These are phyloP conservation scores for Komagataella mondaviorum DNA, from an alignment of 805 yeast genomes.

Conservation along the genomic window DNA sequence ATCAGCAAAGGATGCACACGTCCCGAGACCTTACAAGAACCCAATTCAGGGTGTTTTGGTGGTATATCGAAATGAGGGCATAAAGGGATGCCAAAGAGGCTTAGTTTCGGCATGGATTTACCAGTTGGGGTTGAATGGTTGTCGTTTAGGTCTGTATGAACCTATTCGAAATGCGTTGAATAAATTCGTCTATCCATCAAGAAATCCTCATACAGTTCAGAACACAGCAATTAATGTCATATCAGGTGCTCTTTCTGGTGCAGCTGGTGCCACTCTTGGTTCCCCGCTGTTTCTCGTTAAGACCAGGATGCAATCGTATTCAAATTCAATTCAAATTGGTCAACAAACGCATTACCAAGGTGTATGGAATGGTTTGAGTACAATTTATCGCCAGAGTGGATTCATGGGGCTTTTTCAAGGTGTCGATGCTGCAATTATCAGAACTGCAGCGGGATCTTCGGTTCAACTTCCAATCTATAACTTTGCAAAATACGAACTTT, in stretches of 20 bases:
- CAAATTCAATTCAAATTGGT: slow-evolving; percentile 55
- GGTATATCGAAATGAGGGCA: slow-evolving; percentile 71
- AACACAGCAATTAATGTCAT: slow-evolving; percentile 47
- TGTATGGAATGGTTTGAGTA: slow-evolving; percentile 50
- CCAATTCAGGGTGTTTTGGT: slow-evolving; percentile 72
- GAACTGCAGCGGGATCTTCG: slow-evolving; percentile 94
- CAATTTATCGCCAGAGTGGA: slow-evolving; percentile 59
- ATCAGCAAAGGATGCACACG: slow-evolving; percentile 32
- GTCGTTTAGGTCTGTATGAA: slow-evolving; percentile 89
- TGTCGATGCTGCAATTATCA: slow-evolving; percentile 83
- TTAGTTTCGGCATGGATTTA: slow-evolving; percentile 79
- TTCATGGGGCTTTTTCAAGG: slow-evolving; percentile 75
- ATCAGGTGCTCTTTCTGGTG: slow-evolving; percentile 77
- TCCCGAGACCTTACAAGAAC: slow-evolving; percentile 52
- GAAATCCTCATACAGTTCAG: slow-evolving; percentile 35
- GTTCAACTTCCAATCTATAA: slow-evolving; percentile 90
- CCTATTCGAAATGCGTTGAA: slow-evolving; percentile 62
- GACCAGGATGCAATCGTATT: slow-evolving; percentile 93
- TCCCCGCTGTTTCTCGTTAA: slow-evolving; percentile 88
- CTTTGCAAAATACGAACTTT: slow-evolving; percentile 52
- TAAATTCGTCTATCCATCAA: slow-evolving; percentile 33
- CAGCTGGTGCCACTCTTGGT: slow-evolving; percentile 79
- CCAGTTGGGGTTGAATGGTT: slow-evolving; percentile 86
- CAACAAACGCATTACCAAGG: slow-evolving; percentile 83
- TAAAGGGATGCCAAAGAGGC: slow-evolving; percentile 83